Evolutionary conservation across 768 basidiomycete species (phyloP).

Genomic region (Pleurotus eryngii): DNA sequence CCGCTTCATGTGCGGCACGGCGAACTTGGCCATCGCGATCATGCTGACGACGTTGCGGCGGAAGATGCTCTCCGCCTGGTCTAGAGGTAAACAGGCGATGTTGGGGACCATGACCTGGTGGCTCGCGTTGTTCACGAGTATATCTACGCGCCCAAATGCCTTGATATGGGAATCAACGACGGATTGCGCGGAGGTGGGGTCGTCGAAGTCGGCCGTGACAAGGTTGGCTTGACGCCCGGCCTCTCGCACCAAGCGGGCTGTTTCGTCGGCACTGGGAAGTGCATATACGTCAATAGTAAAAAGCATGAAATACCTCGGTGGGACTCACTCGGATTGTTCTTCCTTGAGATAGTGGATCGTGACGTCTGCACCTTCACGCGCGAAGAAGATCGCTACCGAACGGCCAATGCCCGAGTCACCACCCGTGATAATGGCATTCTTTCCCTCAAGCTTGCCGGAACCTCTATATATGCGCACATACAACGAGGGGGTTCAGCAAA

Average conservation of each 20-base stretch:
- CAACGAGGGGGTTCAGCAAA: background rate
- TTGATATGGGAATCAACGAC: conserved; percentile 46
- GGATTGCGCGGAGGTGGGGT: conserved; percentile 36
- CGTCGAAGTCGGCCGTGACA: conserved; percentile 40
- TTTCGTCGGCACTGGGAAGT: conserved; percentile 34
- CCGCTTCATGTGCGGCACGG: conserved; percentile 56
- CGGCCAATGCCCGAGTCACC: conserved; percentile 52
- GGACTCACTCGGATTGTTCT: conserved; percentile 42
- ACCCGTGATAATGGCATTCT: conserved; percentile 34
- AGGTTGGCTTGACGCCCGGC: conserved; percentile 32
- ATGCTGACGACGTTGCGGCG: conserved; percentile 55
- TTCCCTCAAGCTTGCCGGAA: conserved; percentile 24
- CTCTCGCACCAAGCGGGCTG: conserved; percentile 45
- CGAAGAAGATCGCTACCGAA: conserved; percentile 46
- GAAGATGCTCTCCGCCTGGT: conserved; percentile 54
- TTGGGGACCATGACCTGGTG: conserved; percentile 44
- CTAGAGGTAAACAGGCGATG: conserved; percentile 46
- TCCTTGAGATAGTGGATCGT: conserved; percentile 52
- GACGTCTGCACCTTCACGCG: conserved; percentile 51
- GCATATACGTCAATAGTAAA: background rate
- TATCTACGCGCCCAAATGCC: conserved; percentile 43
- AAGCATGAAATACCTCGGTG: background rate
- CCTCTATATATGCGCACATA: background rate
- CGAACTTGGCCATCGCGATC: conserved; percentile 55
- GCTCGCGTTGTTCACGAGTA: conserved; percentile 60